Percentiles rank a stretch among this genome's conserved stretches.
Conservation (phyloP, 768 basidiomycete species). For the Leccinum uliginosum region DNA sequence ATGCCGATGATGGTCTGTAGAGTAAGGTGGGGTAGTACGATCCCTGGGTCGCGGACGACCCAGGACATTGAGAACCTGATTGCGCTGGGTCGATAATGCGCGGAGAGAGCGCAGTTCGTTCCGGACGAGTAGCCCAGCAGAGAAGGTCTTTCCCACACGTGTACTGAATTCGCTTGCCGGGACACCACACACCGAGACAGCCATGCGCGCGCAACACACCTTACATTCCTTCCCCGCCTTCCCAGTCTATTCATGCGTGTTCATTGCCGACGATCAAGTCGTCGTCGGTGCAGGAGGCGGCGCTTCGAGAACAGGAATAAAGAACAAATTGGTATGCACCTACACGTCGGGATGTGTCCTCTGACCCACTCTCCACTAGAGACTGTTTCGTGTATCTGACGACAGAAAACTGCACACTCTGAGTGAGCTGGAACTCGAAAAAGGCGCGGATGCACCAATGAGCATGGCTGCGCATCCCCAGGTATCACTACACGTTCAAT, state of each 20-base stretch:
- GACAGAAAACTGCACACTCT: conserved; percentile 51
- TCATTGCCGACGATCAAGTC: conserved; percentile 65
- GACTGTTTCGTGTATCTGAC: conserved; percentile 59
- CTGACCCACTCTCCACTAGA: conserved; percentile 37
- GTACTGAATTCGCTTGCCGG: not conserved
- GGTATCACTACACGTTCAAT: conserved; percentile 35
- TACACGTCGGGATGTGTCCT: not conserved
- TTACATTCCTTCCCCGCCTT: conserved; percentile 74
- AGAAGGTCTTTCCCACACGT: conserved; percentile 22
- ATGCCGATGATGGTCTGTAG: conserved; percentile 70
- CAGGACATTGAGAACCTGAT: conserved; percentile 10
- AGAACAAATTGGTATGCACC: conserved; percentile 77
- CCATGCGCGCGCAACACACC: conserved; percentile 79
- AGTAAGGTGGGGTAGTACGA: conserved; percentile 53
- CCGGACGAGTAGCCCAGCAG: not conserved
- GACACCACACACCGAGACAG: not conserved
- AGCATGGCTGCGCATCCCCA: conserved; percentile 72
- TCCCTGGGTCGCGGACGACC: conserved; percentile 19
- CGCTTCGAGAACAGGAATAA: conserved; percentile 79
- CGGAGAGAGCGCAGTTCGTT: not conserved
- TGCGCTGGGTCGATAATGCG: not conserved
- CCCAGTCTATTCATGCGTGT: conserved; percentile 86
- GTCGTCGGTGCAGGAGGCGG: conserved; percentile 91
- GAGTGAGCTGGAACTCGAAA: conserved; percentile 70
- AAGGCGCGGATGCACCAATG: conserved; percentile 94